Evolutionary conservation across 164 flowering plant species (phyloP).

Genomic region (Stephania yunnanensis): DNA sequence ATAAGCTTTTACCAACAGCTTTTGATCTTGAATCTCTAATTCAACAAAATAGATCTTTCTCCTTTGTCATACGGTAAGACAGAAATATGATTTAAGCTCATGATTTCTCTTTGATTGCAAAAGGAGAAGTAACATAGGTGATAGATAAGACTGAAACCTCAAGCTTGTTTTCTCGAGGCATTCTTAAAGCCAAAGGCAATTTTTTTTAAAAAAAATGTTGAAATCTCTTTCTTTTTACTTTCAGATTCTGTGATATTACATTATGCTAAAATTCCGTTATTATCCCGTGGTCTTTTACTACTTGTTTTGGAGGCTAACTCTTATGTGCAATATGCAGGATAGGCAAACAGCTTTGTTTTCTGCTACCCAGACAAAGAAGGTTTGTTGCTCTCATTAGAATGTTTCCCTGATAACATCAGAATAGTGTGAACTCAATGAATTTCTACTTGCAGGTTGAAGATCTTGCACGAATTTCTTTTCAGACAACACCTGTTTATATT

Average conservation of each 20-base stretch:
- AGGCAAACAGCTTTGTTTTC: constrained; percentile 96
- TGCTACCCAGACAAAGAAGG: constrained; percentile 97
- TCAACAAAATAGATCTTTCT: no score
- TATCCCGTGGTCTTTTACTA: neutral
- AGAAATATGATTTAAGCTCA: no score
- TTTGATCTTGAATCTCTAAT: no score
- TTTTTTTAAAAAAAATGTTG: no score
- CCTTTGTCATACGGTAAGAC: no score
- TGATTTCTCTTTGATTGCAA: no score
- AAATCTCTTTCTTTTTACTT: neutral
- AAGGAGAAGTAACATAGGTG: no score
- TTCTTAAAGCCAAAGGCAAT: no score
- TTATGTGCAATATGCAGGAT: constrained; percentile 36
- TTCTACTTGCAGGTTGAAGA: constrained; percentile 67
- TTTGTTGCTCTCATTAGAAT: constrained; percentile 18
- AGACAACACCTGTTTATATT: constrained; percentile 61
- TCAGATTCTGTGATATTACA: neutral
- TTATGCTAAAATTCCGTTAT: neutral
- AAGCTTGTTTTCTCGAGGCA: no score
- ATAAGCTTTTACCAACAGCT: no score
- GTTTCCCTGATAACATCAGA: neutral
- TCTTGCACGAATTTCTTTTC: constrained; percentile 84
- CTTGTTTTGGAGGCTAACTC: constrained; percentile 13
- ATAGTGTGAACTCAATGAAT: neutral
- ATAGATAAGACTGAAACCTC: no score